Conservation (phyloP, 192 early-diverging fungal species). For the Backusella westeae region DNA sequence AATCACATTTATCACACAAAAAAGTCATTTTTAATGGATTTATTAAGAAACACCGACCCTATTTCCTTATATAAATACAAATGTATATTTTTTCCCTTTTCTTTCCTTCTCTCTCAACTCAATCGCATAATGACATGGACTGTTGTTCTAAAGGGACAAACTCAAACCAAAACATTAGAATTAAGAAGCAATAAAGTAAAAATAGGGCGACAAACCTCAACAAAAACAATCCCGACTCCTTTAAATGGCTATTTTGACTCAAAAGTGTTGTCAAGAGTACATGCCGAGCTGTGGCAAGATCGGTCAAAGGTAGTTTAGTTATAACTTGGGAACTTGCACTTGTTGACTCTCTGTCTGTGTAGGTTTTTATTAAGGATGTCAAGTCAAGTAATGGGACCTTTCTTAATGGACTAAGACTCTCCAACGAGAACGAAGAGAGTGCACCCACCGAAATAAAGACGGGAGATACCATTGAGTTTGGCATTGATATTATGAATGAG, state of each 20-base stretch:
- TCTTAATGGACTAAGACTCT: conserved; percentile 66
- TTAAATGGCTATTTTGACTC: conserved; percentile 81
- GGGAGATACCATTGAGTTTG: conserved; percentile 71
- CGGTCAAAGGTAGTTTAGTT: conserved; percentile 48
- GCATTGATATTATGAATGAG: conserved; percentile 75
- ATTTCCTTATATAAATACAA: background rate
- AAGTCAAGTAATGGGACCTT: conserved; percentile 83
- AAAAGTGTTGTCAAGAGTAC: conserved; percentile 73
- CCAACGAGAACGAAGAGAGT: conserved; percentile 61
- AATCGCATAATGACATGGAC: background rate
- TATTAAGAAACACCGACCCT: background rate
- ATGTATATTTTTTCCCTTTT: background rate
- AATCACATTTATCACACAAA: background rate
- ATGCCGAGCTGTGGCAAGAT: conserved; percentile 72
- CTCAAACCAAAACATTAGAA: conserved; percentile 46
- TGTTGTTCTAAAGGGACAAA: background rate
- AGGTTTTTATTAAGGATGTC: conserved; percentile 71
- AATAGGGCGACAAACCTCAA: conserved; percentile 68
- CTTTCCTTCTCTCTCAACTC: conserved; percentile 46
- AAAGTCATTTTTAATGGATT: background rate
- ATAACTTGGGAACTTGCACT: background rate
- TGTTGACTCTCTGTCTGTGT: background rate
- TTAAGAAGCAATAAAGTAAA: conserved; percentile 53
- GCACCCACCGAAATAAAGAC: conserved; percentile 53
- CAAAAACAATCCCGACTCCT: conserved; percentile 58